Conservation (phyloP, 208 protist species). For the Kentomonas sorsogonicus region DNA sequence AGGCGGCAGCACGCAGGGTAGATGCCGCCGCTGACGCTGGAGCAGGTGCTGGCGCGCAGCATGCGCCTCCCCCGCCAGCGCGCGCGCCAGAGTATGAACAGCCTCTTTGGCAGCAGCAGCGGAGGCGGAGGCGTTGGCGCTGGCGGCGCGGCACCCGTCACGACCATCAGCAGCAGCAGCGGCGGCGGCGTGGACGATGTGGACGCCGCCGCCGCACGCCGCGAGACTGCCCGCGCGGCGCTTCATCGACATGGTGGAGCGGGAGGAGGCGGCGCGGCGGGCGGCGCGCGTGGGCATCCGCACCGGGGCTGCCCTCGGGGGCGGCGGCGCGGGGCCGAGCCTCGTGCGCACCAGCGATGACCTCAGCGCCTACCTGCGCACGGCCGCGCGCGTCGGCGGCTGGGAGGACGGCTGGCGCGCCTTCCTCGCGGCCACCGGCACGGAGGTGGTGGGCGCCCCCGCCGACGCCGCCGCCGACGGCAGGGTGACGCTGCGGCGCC, state of each 20-base stretch:
- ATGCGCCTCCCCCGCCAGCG: constrained; percentile 64
- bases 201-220: no score
- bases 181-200: no score
- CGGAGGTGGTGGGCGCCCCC: constrained; percentile 11
- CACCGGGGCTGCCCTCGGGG: constrained; percentile 23
- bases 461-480: neutral
- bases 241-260: constrained; percentile 62
- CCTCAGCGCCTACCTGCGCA: constrained; percentile 53
- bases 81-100: constrained; percentile 17
- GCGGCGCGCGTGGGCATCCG: constrained; percentile 40
- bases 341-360: constrained; percentile 66
- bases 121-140: neutral
- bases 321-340: constrained; percentile 41
- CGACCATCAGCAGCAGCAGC: neutral
- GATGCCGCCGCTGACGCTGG: constrained; percentile 73
- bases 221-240: no score
- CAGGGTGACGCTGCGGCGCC: neutral
- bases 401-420: constrained; percentile 68
- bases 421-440: constrained; percentile 46
- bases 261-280: constrained; percentile 40
- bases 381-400: constrained; percentile 39
- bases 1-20: neutral
- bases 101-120: constrained; percentile 14
- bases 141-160: neutral
- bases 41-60: constrained; percentile 81